phyloP scores from a whole-genome alignment of 1,284 basidiomycete species.

The Mycena citricolor region DNA sequence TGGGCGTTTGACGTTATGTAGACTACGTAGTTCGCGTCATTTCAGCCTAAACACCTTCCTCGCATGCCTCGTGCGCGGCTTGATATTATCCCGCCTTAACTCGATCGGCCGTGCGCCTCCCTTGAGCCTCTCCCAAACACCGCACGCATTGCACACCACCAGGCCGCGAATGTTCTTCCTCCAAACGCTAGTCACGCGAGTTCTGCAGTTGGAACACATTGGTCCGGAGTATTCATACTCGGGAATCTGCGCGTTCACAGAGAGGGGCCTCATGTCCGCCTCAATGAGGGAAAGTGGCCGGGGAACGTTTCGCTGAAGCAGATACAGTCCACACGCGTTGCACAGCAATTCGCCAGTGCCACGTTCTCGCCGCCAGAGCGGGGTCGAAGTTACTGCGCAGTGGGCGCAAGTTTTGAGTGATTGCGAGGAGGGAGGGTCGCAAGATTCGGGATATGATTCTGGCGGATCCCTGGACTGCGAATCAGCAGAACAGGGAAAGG shows the following conservation, averaged over 20 bases:
- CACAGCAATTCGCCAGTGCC: constrained; percentile 71
- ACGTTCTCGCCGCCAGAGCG: constrained; percentile 76
- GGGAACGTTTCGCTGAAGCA: constrained; percentile 3
- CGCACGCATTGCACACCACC: constrained; percentile 51
- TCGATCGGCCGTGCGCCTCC: constrained; percentile 46
- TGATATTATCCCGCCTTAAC: constrained; percentile 46
- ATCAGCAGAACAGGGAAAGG: too few species aligned
- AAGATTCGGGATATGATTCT: too few species aligned
- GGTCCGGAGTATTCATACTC: constrained; percentile 34
- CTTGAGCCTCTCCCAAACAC: constrained; percentile 45
- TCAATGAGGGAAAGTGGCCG: too few species aligned
- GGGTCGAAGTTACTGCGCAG: constrained; percentile 79
- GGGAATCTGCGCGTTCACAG: too few species aligned
- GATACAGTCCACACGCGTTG: constrained; percentile 25
- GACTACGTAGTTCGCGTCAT: too few species aligned
- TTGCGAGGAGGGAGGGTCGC: too few species aligned
- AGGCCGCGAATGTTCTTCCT: constrained; percentile 45
- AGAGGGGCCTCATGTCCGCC: too few species aligned
- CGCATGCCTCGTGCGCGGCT: too few species aligned
- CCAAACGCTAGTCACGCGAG: constrained; percentile 49
- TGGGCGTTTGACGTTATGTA: too few species aligned
- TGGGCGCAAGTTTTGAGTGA: too few species aligned
- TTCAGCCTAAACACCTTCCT: too few species aligned
- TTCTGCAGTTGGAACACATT: constrained; percentile 48
- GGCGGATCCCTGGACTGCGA: too few species aligned